A percentile compares a stretch with the other conserved stretches of the same genome.
phyloP scores from a whole-genome alignment of 192 early-diverging fungal genomes.

The Rhizophagus clarus region DNA sequence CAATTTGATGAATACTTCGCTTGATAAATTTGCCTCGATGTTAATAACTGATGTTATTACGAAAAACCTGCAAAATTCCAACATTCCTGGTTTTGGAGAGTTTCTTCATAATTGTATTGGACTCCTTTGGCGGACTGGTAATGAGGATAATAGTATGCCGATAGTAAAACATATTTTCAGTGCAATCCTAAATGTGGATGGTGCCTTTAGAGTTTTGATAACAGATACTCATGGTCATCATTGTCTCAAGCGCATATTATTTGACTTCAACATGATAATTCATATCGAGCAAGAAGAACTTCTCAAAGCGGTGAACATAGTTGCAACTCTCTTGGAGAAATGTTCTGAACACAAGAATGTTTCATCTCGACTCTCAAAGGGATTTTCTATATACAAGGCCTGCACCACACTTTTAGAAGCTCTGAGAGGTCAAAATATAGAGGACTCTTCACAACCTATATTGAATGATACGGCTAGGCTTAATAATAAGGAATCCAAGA shows the following conservation, averaged over 20 bases:
- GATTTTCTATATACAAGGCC: neutral
- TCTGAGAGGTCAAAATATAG: neutral
- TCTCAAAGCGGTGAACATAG: neutral
- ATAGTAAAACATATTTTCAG: neutral
- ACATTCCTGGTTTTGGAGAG: neutral
- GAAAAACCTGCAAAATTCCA: neutral
- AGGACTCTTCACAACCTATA: neutral
- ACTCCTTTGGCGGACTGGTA: neutral
- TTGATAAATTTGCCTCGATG: neutral
- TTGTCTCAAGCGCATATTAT: slow-evolving; percentile 3
- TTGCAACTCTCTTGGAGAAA: neutral
- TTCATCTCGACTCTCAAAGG: neutral
- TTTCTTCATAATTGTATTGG: neutral
- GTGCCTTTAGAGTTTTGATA: neutral
- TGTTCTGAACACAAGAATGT: slow-evolving; percentile 7
- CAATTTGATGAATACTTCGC: neutral
- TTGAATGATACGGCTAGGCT: neutral
- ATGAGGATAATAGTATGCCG: neutral
- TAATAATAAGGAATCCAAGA: neutral
- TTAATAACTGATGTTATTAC: neutral
- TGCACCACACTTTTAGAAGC: neutral
- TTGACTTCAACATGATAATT: neutral
- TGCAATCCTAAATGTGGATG: neutral
- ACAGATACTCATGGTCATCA: neutral
- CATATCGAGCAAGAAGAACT: neutral